Evolutionary conservation across 176 grass and related monocot genomes (phyloP), one percentile per base, ranked within the genome.

Genomic region (Themeda triandra): DNA sequence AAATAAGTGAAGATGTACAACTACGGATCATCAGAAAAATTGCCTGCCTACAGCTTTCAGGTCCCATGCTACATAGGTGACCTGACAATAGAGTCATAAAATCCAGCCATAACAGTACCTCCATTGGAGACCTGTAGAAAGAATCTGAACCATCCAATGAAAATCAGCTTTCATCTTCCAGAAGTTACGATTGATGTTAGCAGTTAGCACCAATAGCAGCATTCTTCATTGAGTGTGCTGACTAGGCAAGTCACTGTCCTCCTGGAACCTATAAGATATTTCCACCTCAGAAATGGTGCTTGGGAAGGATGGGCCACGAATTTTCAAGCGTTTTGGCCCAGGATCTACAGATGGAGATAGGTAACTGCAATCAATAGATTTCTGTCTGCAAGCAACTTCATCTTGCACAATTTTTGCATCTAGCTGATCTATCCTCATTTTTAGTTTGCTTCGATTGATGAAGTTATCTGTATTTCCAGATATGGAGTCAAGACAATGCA

Each of bases 281-380:
- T 83, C 83, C 67, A 85, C 31, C 39, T 80, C 80, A 74, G 42
- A 76, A 84, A 78, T 63, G 63, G 66, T 24, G 6, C 75, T 86
- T 24, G 87, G 75, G 70, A 92, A 88, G 29, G 88, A 87, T 13
- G 92, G 89, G 39, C 89, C 82, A 92, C 77, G 82, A 75, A 95
- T 82, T 90, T 92, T 93, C 41, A 95, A 66, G 44, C 78, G 90
- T 73, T 88, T 92, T 45, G 87, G 81, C 73, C 74, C 90, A 85
- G 77, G 35, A 45, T 90, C 84, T 73, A 56, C 83, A 87, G 84
- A 84, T 76, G 85, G 70, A 70, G 80, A 84, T 71, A 71, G 25
- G 63, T 87, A 63, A 72, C 44, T 84, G 81, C 69, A 84, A 75
- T 31, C 51, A 64, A 76, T 84, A 87, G 71, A 73, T 76, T 80